Percentiles rank a stretch among this genome's conserved stretches.
Evolutionary conservation across 306 rosid genomes (phyloP).

Genomic region (Vigna hirtella): DNA sequence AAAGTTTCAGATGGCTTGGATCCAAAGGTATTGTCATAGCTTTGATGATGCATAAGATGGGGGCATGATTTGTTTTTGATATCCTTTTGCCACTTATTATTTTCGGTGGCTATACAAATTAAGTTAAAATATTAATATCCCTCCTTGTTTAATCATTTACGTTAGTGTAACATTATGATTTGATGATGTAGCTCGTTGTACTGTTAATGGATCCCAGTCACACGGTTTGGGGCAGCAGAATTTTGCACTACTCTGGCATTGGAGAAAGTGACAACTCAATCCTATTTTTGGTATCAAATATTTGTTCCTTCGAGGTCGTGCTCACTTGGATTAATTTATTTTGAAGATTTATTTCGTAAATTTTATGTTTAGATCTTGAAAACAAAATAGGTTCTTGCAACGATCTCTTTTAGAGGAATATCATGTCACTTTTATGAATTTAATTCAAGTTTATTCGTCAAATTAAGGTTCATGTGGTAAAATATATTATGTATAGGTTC

Average conservation of each 20-base stretch:
- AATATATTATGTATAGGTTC: neutral
- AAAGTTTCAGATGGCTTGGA: constrained; percentile 37
- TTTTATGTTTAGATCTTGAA: neutral
- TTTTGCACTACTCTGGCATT: neutral
- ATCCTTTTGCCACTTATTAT: neutral
- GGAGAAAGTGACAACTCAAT: neutral
- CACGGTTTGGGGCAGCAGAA: neutral
- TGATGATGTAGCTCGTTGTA: no score
- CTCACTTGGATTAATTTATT: neutral
- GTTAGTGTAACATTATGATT: neutral
- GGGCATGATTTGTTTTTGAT: constrained; percentile 17
- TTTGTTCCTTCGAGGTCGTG: neutral
- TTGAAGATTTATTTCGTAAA: neutral
- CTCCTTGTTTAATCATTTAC: neutral
- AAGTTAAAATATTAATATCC: neutral
- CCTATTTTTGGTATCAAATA: constrained; percentile 3
- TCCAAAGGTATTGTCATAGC: constrained; percentile 38
- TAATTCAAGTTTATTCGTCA: neutral
- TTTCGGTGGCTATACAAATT: neutral
- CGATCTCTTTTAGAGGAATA: neutral
- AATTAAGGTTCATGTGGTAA: neutral
- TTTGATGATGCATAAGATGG: constrained; percentile 6
- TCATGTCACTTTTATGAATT: neutral
- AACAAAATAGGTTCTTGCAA: no score
- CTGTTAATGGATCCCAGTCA: no score